phyloP scores from a whole-genome alignment of 2,329 filamentous ascomycete species.

The Hymenoscyphus repandus region DNA sequence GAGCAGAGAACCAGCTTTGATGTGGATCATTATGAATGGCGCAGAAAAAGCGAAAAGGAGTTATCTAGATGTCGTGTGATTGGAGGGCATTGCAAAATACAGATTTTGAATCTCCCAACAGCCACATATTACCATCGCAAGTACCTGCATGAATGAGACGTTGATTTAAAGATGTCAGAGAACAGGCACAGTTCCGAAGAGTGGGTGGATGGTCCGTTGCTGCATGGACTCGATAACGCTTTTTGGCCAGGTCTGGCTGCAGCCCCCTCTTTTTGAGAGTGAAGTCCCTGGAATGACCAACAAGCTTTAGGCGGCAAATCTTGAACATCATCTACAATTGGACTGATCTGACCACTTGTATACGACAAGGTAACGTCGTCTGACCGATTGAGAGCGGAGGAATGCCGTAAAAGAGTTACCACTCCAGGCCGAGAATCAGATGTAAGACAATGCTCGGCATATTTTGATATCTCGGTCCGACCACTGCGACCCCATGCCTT shows the following conservation, averaged over 20 bases:
- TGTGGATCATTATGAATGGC: conserved; percentile 24
- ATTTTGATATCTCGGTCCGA: conserved; percentile 3
- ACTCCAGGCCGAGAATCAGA: background rate
- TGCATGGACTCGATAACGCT: no score
- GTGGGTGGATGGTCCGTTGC: no score
- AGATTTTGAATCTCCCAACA: conserved; percentile 1
- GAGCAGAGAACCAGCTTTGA: conserved; percentile 12
- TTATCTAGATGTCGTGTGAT: conserved; percentile 26
- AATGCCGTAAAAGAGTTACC: background rate
- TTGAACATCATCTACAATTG: no score
- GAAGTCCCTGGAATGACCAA: no score
- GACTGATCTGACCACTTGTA: no score
- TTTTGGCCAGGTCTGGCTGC: no score
- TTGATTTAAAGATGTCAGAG: background rate
- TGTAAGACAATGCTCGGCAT: conserved; percentile 13
- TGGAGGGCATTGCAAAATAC: conserved; percentile 1
- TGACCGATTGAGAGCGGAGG: background rate
- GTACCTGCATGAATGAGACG: conserved; percentile 1
- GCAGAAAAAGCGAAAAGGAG: conserved; percentile 27
- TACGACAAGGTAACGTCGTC: no score
- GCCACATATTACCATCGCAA: background rate
- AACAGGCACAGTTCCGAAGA: background rate
- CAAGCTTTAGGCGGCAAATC: no score
- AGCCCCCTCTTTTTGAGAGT: no score
- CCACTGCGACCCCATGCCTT: conserved; percentile 2